Evolutionary conservation across 1,284 basidiomycete species (phyloP), one percentile per base, ranked within the genome.

Genomic region (Coriolopsis trogii): DNA sequence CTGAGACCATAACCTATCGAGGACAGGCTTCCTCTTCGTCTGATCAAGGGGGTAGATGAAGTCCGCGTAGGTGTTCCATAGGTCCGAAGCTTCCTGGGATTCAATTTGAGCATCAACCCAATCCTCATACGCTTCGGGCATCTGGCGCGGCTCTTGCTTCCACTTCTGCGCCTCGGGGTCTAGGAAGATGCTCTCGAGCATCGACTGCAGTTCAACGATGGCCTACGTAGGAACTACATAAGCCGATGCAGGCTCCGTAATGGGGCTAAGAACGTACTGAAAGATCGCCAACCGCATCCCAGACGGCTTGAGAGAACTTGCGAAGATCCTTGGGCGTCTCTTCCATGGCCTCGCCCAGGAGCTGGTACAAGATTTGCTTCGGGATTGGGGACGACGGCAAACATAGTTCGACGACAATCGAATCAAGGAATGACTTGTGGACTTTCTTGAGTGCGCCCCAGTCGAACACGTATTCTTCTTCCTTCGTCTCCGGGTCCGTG

Each of bases 281-380:
- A 51, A 91, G 74, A 67, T 90, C 87, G 8, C 89, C 89, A 34
- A 89, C 75, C 36, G 87, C 82, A 59, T 91, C 84, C 84, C 87
- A 91, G 46, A 91, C 73, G 1, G 76, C 73, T 65, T 90, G 88
- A 0, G 87, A 85, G 58, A 91, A 91, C 12, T 82, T 81, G 63
- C 80, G 85, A 4, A 82, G 79, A 54, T 90, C 87, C 42, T 73
- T 78, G 1, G 87, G 86, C 7, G 82, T 77, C 66, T 91, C 89
- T 16, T 83, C 77, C 15, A 86, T 73, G 9, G 85, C 84, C 37
- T 90, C 85, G 48, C 78, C 79, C 24, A 91, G 73, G 31, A 89
- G 79, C 49, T 80, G 74, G 58, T 82, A 82, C 21, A 91, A 63
- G 33, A 89, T 72, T 42, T 76, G 73, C 61, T 78, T 81, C 2